Conservation (phyloP, 441 rosid species). For the Macaranga tanarius region DNA sequence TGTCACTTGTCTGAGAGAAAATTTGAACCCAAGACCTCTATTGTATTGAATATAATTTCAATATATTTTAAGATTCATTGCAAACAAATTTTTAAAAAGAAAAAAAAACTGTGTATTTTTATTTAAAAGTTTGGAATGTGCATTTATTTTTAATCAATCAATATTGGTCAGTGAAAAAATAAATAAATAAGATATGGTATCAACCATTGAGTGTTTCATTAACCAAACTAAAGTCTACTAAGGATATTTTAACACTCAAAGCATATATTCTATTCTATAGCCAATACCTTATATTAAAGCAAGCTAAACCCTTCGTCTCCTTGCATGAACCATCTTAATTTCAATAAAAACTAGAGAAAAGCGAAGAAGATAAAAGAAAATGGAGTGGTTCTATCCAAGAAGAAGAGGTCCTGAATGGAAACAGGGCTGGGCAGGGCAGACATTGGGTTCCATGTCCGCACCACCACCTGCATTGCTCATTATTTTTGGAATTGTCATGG, state of each 20-base stretch:
- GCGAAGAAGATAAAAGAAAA: background rate
- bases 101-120: too few relatives aligned
- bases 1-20: too few relatives aligned
- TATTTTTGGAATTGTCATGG: constrained; percentile 46
- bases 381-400: constrained; percentile 54
- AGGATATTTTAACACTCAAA: constrained; percentile 37
- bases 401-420: constrained; percentile 65
- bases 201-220: constrained; percentile 34
- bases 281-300: constrained; percentile 8
- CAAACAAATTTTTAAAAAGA: too few relatives aligned
- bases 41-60: too few relatives aligned
- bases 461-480: constrained; percentile 47
- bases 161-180: too few relatives aligned
- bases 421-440: constrained; percentile 49
- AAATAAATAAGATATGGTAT: constrained; percentile 1
- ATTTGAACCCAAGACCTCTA: too few relatives aligned
- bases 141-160: too few relatives aligned
- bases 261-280: constrained; percentile 33
- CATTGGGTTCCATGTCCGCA: constrained; percentile 36
- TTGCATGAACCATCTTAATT: background rate
- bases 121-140: too few relatives aligned
- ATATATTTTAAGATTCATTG: too few relatives aligned
- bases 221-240: constrained; percentile 18
- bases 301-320: constrained; percentile 1
- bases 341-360: background rate